Percentiles rank a stretch among this genome's conserved stretches.
phyloP scores from a whole-genome alignment of 148 eudicot species.

The Limonium bicolor region DNA sequence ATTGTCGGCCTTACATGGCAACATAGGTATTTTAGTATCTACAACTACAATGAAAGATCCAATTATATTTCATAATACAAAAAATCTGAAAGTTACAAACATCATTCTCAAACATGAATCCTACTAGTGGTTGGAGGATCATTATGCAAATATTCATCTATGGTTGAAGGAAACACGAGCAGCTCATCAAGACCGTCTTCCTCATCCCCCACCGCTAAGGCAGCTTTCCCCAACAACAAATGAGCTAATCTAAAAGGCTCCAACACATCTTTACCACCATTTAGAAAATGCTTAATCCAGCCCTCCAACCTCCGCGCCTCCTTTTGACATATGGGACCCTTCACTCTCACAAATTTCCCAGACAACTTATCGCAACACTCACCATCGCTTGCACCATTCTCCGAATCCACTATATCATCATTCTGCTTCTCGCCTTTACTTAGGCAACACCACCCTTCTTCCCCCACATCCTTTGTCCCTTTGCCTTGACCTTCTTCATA shows the following conservation, averaged over 20 bases:
- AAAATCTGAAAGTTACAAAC: no score
- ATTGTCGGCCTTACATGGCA: no score
- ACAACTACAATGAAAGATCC: no score
- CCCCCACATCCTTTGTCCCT: neutral
- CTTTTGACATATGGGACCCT: constrained; percentile 55
- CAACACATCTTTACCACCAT: constrained; percentile 10
- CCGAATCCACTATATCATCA: neutral
- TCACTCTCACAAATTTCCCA: constrained; percentile 53
- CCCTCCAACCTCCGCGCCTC: constrained; percentile 60
- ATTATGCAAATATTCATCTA: constrained; percentile 50
- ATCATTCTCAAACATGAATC: no score
- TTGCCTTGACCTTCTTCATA: neutral
- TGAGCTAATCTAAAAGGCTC: constrained; percentile 70
- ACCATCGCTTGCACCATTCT: constrained; percentile 3
- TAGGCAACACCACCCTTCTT: neutral
- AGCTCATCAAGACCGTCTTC: constrained; percentile 24
- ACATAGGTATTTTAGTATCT: no score
- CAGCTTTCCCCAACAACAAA: constrained; percentile 64
- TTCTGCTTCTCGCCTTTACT: neutral
- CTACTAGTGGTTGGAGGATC: no score
- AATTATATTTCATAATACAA: no score
- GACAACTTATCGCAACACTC: constrained; percentile 41
- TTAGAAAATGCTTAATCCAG: constrained; percentile 51
- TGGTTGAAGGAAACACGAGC: constrained; percentile 54
- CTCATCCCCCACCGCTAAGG: constrained; percentile 21